These are phyloP conservation scores for Candida dajiaensis DNA, from an alignment of 805 yeast genomes.

Conservation along the genomic window DNA sequence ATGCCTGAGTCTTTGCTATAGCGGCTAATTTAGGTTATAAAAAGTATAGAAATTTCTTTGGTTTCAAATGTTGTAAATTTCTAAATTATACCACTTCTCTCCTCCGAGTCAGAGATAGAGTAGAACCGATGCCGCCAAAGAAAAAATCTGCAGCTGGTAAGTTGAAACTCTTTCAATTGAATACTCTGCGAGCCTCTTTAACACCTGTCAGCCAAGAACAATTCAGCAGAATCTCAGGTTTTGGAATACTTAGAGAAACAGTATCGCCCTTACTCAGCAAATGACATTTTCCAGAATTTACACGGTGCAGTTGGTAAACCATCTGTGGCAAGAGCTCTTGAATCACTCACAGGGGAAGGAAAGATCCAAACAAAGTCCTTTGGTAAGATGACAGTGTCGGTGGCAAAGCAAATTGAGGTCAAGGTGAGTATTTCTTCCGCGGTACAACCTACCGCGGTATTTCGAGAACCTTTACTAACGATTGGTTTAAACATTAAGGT, in stretches of 20 bases:
- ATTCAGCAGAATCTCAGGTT: constrained; percentile 28
- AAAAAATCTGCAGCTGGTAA: not conserved
- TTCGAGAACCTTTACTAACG: not conserved
- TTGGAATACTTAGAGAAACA: constrained; percentile 35
- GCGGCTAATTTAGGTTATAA: not conserved
- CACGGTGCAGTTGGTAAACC: constrained; percentile 35
- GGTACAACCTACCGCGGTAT: not conserved
- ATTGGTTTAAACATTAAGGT: not conserved
- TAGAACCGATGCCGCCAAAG: constrained; percentile 5
- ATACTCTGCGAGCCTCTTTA: not conserved
- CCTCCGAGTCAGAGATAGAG: not conserved
- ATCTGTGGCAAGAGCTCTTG: constrained; percentile 31
- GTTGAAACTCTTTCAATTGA: not conserved
- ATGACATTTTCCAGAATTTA: constrained; percentile 40
- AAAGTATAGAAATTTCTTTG: not conserved
- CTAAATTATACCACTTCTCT: too few relatives aligned
- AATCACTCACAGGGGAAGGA: constrained; percentile 27
- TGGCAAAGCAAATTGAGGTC: constrained; percentile 31
- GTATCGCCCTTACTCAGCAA: constrained; percentile 42
- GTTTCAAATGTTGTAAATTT: not conserved
- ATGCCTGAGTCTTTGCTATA: constrained; percentile 50
- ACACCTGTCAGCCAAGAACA: not conserved
- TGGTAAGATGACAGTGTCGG: constrained; percentile 40
- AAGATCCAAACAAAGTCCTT: constrained; percentile 34
- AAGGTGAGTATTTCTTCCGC: not conserved